A percentile compares a stretch with the other conserved stretches of the same genome.
Evolutionary conservation across 2,329 filamentous ascomycete species (phyloP).

Genomic region (Lasiodiplodia hormozganensis): DNA sequence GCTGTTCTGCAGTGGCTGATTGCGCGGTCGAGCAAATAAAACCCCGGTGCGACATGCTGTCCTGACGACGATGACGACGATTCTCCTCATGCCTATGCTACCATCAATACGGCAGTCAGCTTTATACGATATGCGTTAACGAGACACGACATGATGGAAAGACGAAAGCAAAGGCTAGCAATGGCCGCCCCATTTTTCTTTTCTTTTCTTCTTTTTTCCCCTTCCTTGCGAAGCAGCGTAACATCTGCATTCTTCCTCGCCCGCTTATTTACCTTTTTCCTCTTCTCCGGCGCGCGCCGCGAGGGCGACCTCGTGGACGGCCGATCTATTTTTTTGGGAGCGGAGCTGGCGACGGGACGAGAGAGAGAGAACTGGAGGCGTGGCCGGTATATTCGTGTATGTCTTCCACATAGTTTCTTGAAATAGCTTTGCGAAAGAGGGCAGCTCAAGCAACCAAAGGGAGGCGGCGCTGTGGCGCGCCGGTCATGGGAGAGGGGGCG

Average conservation of each 20-base stretch:
- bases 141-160: conserved; percentile 33
- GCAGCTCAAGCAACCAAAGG: conserved; percentile 22
- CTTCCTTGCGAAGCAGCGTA: conserved; percentile 16
- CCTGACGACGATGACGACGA: conserved; percentile 29
- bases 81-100: conserved; percentile 28
- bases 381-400: conserved; percentile 19
- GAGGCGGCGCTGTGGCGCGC: conserved; percentile 17
- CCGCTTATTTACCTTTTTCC: conserved; percentile 4
- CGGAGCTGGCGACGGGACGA: conserved; percentile 3
- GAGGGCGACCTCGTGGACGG: conserved; percentile 22
- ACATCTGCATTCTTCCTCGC: conserved; percentile 17
- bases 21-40: conserved; percentile 77
- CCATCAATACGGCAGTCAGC: conserved; percentile 32
- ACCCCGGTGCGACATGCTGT: conserved; percentile 1
- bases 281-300: neutral
- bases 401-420: conserved; percentile 12
- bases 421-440: conserved; percentile 2
- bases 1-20: conserved; percentile 97
- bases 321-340: neutral
- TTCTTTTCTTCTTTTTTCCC: neutral
- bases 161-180: conserved; percentile 43
- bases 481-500: conserved; percentile 23
- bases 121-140: conserved; percentile 31
- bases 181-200: conserved; percentile 37
- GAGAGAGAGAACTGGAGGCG: conserved; percentile 10